phyloP scores from a whole-genome alignment of 108 stramenopile species.

The Discostella pseudostelligera region DNA sequence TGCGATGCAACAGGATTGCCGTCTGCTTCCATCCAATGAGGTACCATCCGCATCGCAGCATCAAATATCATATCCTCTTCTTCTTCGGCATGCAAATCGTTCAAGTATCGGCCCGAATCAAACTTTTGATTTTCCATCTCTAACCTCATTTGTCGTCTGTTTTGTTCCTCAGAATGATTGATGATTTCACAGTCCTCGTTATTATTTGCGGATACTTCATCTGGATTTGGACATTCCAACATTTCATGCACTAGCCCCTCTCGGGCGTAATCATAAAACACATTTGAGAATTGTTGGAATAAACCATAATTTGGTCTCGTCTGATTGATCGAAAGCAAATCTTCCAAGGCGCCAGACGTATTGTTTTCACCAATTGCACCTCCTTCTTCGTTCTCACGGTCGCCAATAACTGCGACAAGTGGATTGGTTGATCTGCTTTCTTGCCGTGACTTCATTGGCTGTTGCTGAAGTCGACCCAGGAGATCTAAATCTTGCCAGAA shows the following conservation, averaged over 20 bases:
- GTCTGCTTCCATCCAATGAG: conserved; percentile 58
- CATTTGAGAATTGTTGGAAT: conserved; percentile 56
- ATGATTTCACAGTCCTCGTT: conserved; percentile 10
- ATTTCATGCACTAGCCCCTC: conserved; percentile 79
- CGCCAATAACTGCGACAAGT: conserved; percentile 19
- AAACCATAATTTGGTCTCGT: conserved; percentile 65
- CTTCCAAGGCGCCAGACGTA: conserved; percentile 19
- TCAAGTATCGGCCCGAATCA: conserved; percentile 75
- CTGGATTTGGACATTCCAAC: conserved; percentile 74
- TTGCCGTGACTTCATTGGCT: conserved; percentile 10
- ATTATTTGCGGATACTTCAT: conserved; percentile 20
- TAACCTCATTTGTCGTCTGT: conserved; percentile 54
- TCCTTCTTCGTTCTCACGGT: conserved; percentile 10
- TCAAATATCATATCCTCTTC: conserved; percentile 55
- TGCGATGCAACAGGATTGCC: neutral
- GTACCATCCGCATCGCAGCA: conserved; percentile 62
- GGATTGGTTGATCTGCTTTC: neutral
- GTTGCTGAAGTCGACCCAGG: conserved; percentile 68
- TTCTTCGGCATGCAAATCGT: conserved; percentile 54
- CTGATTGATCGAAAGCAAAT: conserved; percentile 23
- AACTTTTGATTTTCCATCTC: conserved; percentile 71
- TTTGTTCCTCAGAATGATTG: conserved; percentile 8
- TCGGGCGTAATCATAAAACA: conserved; percentile 77
- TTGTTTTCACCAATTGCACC: conserved; percentile 12
- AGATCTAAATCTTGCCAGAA: conserved; percentile 79